Conservation (phyloP, 768 basidiomycete species). For the Dentipellis fragilis region DNA sequence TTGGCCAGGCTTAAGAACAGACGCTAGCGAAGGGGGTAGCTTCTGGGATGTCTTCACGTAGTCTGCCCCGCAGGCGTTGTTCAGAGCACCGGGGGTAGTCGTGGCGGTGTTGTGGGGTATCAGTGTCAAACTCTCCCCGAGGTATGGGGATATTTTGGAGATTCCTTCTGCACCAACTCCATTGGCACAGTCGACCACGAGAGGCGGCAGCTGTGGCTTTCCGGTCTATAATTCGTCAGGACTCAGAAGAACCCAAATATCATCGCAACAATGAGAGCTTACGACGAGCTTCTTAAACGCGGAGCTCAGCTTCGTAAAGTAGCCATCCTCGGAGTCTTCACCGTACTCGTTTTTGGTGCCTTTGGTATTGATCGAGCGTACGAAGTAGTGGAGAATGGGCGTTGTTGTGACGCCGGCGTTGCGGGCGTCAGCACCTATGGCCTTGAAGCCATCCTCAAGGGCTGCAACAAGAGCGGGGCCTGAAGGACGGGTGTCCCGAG, state of each 20-base stretch:
- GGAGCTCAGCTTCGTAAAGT: conserved; percentile 67
- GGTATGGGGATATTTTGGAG: conserved; percentile 43
- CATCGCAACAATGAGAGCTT: conserved; percentile 21
- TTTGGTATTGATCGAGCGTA: conserved; percentile 81
- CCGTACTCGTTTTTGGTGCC: conserved; percentile 73
- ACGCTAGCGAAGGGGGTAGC: conserved; percentile 66
- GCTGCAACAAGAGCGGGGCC: conserved; percentile 67
- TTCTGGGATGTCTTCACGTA: conserved; percentile 91
- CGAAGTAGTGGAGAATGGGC: conserved; percentile 92
- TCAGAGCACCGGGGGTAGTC: conserved; percentile 61
- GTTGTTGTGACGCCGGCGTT: conserved; percentile 86
- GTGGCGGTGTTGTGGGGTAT: conserved; percentile 61
- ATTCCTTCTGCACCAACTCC: conserved; percentile 84
- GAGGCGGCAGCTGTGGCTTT: conserved; percentile 41
- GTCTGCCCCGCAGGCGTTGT: conserved; percentile 88
- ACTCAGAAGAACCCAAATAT: background rate
- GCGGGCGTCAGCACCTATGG: conserved; percentile 55
- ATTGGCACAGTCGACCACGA: conserved; percentile 97
- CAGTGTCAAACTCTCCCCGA: conserved; percentile 53
- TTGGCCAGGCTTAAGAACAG: conserved; percentile 56
- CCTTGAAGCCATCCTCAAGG: conserved; percentile 74
- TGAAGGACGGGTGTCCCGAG: conserved; percentile 87
- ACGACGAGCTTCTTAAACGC: conserved; percentile 88
- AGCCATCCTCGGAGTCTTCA: conserved; percentile 71
- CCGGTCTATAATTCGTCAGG: conserved; percentile 35